Percentiles rank a stretch among this genome's conserved stretches.
Conservation (phyloP, 768 basidiomycete genomes). For the Pleurotus sapidus region DNA sequence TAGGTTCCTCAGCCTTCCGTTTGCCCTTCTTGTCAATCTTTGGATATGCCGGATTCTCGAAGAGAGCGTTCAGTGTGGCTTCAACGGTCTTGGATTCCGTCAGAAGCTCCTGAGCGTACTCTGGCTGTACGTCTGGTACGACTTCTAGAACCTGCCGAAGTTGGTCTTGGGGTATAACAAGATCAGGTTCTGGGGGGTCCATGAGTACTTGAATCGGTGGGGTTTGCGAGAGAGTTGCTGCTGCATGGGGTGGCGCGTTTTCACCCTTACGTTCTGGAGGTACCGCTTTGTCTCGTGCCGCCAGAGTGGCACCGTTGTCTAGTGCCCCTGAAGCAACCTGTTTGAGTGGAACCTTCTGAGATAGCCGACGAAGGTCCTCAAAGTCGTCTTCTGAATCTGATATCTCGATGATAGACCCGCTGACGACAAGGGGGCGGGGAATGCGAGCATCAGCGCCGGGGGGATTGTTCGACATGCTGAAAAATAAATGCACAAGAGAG, state of each 20-base stretch:
- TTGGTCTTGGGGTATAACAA: slow-evolving; percentile 17
- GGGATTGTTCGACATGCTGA: too few species aligned
- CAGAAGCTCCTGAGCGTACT: slow-evolving; percentile 49
- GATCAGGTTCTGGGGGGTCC: slow-evolving; percentile 14
- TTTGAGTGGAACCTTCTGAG: not conserved
- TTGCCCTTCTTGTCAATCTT: slow-evolving; percentile 39
- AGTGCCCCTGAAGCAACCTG: not conserved
- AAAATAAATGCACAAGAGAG: too few species aligned
- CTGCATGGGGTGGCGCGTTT: slow-evolving; percentile 3
- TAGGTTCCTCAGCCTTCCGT: slow-evolving; percentile 29
- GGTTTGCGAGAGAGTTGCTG: not conserved
- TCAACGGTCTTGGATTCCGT: slow-evolving; percentile 46
- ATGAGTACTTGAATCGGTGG: slow-evolving; percentile 2
- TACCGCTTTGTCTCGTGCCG: not conserved
- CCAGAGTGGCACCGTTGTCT: slow-evolving; percentile 24
- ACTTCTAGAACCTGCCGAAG: slow-evolving; percentile 62
- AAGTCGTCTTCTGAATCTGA: slow-evolving; percentile 47
- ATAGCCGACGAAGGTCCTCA: not conserved
- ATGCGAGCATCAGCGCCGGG: too few species aligned
- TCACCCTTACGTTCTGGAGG: not conserved
- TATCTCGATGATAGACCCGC: slow-evolving; percentile 41
- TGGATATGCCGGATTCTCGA: slow-evolving; percentile 64
- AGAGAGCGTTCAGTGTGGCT: slow-evolving; percentile 53
- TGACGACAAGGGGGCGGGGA: not conserved
- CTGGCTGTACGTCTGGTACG: slow-evolving; percentile 65